Percentiles rank a stretch among this genome's conserved stretches.
Evolutionary conservation across 148 eudicot species (phyloP).

Genomic region (Amaranthus palmeri): DNA sequence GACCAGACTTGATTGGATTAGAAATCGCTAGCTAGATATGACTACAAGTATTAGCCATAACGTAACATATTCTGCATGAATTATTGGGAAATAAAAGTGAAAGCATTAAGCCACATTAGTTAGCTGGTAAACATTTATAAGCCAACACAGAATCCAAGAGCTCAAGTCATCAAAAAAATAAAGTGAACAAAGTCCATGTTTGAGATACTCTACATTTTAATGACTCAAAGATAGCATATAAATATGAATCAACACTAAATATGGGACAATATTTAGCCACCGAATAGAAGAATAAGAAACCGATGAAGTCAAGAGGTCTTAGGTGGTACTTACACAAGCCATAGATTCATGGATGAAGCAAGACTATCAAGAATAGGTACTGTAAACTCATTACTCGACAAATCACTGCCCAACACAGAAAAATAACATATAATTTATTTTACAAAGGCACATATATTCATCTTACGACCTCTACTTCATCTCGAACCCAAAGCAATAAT

Average conservation of each 20-base stretch:
- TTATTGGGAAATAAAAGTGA: too few relatives aligned
- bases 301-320: background rate
- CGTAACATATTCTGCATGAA: too few relatives aligned
- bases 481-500: slow-evolving; percentile 1
- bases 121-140: too few relatives aligned
- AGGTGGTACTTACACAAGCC: slow-evolving; percentile 78
- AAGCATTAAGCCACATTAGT: too few relatives aligned
- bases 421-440: background rate
- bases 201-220: too few relatives aligned
- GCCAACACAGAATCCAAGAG: too few relatives aligned
- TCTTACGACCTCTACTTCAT: background rate
- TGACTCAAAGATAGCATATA: background rate
- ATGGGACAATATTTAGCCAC: background rate
- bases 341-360: slow-evolving; percentile 55
- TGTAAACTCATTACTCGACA: slow-evolving; percentile 62
- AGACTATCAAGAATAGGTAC: slow-evolving; percentile 75
- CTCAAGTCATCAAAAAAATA: too few relatives aligned
- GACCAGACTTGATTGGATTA: too few relatives aligned
- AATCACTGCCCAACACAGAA: slow-evolving; percentile 50
- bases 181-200: too few relatives aligned
- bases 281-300: background rate
- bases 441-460: slow-evolving; percentile 16
- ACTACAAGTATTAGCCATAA: too few relatives aligned
- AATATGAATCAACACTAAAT: background rate
- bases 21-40: too few relatives aligned